These are phyloP conservation scores for Pleurotus salmoneostramineus DNA, from an alignment of 768 basidiomycete genomes.

Conservation along the genomic window DNA sequence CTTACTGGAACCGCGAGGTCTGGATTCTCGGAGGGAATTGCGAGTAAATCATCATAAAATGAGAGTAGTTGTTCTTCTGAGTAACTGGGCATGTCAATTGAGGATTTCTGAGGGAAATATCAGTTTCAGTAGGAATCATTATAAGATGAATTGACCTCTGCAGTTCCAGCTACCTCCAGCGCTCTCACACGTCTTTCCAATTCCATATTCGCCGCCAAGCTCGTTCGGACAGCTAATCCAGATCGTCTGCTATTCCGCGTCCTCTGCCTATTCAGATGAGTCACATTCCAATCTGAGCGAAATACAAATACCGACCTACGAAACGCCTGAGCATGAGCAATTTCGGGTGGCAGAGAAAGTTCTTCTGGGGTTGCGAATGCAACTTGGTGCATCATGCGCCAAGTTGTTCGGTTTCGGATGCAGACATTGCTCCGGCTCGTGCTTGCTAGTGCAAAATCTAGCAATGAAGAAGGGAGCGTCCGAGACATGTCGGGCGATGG, in stretches of 20 bases:
- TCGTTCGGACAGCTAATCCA: slow-evolving; percentile 1
- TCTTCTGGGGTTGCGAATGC: neutral
- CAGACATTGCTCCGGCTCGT: neutral
- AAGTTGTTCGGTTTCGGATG: neutral
- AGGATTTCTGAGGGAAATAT: slow-evolving; percentile 21
- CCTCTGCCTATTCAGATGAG: neutral
- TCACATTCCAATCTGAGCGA: neutral
- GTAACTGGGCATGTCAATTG: slow-evolving; percentile 28
- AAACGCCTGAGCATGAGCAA: neutral
- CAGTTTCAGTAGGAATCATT: neutral
- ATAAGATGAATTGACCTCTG: slow-evolving; percentile 22
- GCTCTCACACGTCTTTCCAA: slow-evolving; percentile 31
- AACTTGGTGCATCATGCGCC: slow-evolving; percentile 6
- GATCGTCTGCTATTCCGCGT: neutral
- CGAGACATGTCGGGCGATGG: neutral
- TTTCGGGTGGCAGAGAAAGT: neutral
- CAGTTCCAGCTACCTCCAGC: slow-evolving; percentile 29
- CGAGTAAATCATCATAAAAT: slow-evolving; percentile 42
- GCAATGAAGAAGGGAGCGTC: neutral
- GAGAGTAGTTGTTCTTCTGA: slow-evolving; percentile 37
- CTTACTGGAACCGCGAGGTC: neutral
- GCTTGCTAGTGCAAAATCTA: neutral
- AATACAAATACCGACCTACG: slow-evolving; percentile 3
- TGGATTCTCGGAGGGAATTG: slow-evolving; percentile 19
- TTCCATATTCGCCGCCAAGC: slow-evolving; percentile 14